Conservation (phyloP, 306 rosid species). For the Vigna trinervia region DNA sequence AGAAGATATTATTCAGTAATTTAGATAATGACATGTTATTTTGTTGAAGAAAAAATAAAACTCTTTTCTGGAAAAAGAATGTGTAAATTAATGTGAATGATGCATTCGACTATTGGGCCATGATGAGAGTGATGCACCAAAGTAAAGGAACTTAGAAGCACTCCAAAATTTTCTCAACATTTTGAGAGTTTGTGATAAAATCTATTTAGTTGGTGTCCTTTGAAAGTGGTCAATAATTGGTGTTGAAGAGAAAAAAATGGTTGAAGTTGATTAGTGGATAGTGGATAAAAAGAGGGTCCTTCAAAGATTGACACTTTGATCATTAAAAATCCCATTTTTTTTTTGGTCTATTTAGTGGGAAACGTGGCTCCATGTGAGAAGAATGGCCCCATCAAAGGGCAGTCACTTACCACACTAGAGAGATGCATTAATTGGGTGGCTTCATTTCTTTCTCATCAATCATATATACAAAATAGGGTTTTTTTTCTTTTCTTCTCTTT, state of each 20-base stretch:
- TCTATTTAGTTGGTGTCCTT: slow-evolving; percentile 10
- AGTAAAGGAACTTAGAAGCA: background rate
- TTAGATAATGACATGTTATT: background rate
- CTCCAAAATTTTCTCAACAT: background rate
- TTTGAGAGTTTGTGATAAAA: slow-evolving; percentile 28
- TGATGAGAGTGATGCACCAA: slow-evolving; percentile 8
- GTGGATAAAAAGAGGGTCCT: slow-evolving; percentile 35
- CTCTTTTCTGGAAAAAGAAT: background rate
- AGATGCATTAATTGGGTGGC: background rate
- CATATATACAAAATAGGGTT: no score
- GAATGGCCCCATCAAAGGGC: slow-evolving; percentile 29
- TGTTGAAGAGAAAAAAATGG: background rate
- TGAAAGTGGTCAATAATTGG: slow-evolving; percentile 43
- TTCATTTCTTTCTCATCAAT: no score
- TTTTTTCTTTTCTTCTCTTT: no score
- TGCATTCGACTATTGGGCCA: background rate
- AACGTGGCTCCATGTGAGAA: slow-evolving; percentile 50
- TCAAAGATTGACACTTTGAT: slow-evolving; percentile 41
- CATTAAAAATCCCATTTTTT: slow-evolving; percentile 20
- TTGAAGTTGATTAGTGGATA: slow-evolving; percentile 40
- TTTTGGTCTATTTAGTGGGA: slow-evolving; percentile 49
- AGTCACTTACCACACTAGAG: slow-evolving; percentile 25
- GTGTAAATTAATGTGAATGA: background rate
- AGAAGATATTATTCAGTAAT: background rate
- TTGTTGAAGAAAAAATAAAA: background rate